Conservation (phyloP, 371 early-diverging fungal species). For the Mortierella sp. region DNA sequence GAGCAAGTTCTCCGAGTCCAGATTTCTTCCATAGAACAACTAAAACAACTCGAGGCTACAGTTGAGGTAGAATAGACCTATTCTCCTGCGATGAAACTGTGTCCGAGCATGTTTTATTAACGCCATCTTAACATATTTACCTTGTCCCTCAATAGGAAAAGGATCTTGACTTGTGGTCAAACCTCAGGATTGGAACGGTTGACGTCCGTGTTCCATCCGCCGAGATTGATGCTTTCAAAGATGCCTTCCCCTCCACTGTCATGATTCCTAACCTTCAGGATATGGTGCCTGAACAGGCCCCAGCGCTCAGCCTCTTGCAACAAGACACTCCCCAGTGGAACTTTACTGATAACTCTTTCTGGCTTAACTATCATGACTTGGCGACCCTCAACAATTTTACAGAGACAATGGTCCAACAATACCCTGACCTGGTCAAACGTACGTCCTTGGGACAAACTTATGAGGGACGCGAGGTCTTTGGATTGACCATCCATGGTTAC, state of each 20-base stretch:
- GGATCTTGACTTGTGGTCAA: slow-evolving; percentile 56
- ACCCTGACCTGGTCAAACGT: slow-evolving; percentile 50
- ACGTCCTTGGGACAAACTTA: slow-evolving; percentile 58
- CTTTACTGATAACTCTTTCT: slow-evolving; percentile 46
- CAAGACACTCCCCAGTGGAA: slow-evolving; percentile 22
- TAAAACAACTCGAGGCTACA: slow-evolving; percentile 38
- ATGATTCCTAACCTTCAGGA: slow-evolving; percentile 54
- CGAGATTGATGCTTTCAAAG: slow-evolving; percentile 19
- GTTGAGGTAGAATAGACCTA: slow-evolving; percentile 32
- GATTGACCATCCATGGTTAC: slow-evolving; percentile 52
- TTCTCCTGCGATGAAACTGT: slow-evolving; percentile 2
- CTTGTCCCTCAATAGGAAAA: slow-evolving; percentile 15
- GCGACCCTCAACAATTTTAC: slow-evolving; percentile 51
- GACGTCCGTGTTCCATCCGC: slow-evolving; percentile 46
- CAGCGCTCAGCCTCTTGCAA: slow-evolving; percentile 1
- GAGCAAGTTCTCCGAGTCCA: slow-evolving; percentile 49
- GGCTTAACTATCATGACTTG: slow-evolving; percentile 42
- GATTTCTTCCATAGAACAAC: slow-evolving; percentile 37
- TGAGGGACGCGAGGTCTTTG: slow-evolving; percentile 60
- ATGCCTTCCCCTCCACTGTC: slow-evolving; percentile 24
- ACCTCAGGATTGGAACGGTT: slow-evolving; percentile 51
- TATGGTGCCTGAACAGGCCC: slow-evolving; percentile 37
- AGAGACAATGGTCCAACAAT: slow-evolving; percentile 40
- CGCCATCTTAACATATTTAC: not conserved
- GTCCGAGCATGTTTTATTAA: not conserved